Evolutionary conservation across 1,284 basidiomycete genomes (phyloP).

Genomic region (Microbotryum saponariae): DNA sequence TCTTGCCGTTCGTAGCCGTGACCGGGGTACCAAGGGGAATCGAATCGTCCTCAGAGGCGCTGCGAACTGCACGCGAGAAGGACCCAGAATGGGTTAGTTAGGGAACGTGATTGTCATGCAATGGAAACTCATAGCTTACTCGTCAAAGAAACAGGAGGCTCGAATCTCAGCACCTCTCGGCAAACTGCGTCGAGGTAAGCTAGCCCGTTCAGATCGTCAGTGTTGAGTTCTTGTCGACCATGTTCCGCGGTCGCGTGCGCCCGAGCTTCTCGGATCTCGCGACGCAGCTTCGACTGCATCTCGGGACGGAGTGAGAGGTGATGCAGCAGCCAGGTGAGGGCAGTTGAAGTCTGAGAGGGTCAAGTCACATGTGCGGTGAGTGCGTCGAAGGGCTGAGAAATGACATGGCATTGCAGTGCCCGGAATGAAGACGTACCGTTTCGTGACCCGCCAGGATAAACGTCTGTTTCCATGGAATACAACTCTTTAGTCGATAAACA

Average conservation of each 20-base stretch:
- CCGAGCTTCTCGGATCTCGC: conserved; percentile 49
- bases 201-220: conserved; percentile 55
- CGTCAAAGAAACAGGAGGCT: too few species aligned
- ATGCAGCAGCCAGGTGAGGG: conserved; percentile 65
- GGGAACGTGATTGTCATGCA: too few species aligned
- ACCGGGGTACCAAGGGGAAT: too few species aligned
- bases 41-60: too few species aligned
- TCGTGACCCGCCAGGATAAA: conserved; percentile 6
- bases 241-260: conserved; percentile 2
- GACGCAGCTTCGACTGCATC: conserved; percentile 53
- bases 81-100: too few species aligned
- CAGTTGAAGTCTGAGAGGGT: conserved; percentile 48
- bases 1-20: too few species aligned
- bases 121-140: too few species aligned
- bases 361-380: too few species aligned
- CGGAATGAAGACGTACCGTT: conserved; percentile 35
- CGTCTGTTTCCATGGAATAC: conserved; percentile 1
- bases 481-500: too few species aligned
- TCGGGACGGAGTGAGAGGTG: conserved; percentile 52
- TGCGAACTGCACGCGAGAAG: too few species aligned
- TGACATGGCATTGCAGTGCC: too few species aligned
- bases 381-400: too few species aligned
- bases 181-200: conserved; percentile 65
- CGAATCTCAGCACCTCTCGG: background rate
- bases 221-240: conserved; percentile 38